A percentile compares a stretch with the other conserved stretches of the same genome.
Evolutionary conservation across 208 protist species (phyloP).

Genomic region (Balamuthia mandrillaris): DNA sequence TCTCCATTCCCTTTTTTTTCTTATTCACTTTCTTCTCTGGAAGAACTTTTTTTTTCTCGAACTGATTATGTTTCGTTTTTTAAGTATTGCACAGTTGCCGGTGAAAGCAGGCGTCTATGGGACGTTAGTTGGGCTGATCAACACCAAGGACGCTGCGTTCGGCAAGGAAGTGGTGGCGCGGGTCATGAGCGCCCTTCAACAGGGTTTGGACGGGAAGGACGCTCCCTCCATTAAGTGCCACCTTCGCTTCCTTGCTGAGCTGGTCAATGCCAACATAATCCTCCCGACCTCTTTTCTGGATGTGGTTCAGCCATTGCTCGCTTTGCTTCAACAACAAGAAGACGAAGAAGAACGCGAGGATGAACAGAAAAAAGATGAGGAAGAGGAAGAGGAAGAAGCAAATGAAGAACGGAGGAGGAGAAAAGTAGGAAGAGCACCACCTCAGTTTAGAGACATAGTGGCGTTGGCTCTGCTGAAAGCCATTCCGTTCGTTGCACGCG

Average conservation of each 20-base stretch:
- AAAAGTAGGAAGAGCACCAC: too few species aligned
- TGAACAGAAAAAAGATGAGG: too few species aligned
- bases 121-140: constrained; percentile 57
- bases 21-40: not conserved
- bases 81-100: constrained; percentile 41
- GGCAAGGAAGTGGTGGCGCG: not conserved
- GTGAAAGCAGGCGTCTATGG: constrained; percentile 57
- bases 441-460: too few species aligned
- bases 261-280: not conserved
- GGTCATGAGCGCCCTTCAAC: not conserved
- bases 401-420: too few species aligned
- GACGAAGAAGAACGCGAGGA: too few species aligned
- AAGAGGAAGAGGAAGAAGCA: too few species aligned
- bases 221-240: not conserved
- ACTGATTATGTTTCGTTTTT: not conserved
- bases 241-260: not conserved
- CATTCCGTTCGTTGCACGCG: too few species aligned
- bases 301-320: not conserved
- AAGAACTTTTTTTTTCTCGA: not conserved
- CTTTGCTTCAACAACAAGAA: not conserved
- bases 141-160: constrained; percentile 30
- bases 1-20: too few species aligned
- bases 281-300: not conserved
- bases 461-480: too few species aligned
- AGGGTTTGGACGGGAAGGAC: not conserved